Evolutionary conservation across 345 rosid genomes (phyloP).

Genomic region (Pseudoturritis turrita): DNA sequence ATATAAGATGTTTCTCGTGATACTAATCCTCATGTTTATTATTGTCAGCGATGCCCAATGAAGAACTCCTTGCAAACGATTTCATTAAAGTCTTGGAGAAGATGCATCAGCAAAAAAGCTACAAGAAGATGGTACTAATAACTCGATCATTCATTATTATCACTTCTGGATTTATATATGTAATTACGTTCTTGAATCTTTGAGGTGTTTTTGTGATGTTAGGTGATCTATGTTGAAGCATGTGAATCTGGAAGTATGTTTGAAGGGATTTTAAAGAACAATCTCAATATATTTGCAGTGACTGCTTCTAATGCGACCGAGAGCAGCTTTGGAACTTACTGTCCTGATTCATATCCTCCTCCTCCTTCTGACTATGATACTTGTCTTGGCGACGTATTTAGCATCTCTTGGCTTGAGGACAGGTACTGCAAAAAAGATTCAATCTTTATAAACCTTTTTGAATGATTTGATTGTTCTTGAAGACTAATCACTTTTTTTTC

Average conservation of each 20-base stretch:
- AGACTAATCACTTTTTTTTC: neutral
- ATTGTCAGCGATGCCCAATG: conserved; percentile 41
- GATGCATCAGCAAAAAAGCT: conserved; percentile 36
- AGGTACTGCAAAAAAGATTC: conserved; percentile 35
- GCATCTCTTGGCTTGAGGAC: conserved; percentile 84
- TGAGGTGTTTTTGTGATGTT: neutral
- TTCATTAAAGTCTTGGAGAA: conserved; percentile 44
- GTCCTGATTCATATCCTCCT: conserved; percentile 25
- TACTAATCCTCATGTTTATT: conserved; percentile 3
- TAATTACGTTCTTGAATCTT: neutral
- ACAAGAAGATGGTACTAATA: conserved; percentile 44
- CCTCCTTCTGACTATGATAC: conserved; percentile 26
- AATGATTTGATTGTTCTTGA: neutral
- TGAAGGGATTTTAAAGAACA: conserved; percentile 44
- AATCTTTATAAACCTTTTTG: neutral
- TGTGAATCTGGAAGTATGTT: conserved; percentile 71
- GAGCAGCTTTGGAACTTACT: conserved; percentile 50
- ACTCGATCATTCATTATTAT: neutral
- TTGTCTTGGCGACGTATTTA: conserved; percentile 69
- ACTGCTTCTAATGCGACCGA: conserved; percentile 58
- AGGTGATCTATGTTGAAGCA: conserved; percentile 67
- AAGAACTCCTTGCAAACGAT: conserved; percentile 29
- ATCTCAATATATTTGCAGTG: conserved; percentile 43
- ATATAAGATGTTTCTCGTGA: neutral
- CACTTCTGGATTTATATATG: neutral